phyloP scores from a whole-genome alignment of 306 rosid genomes.

The Myrica gale region DNA sequence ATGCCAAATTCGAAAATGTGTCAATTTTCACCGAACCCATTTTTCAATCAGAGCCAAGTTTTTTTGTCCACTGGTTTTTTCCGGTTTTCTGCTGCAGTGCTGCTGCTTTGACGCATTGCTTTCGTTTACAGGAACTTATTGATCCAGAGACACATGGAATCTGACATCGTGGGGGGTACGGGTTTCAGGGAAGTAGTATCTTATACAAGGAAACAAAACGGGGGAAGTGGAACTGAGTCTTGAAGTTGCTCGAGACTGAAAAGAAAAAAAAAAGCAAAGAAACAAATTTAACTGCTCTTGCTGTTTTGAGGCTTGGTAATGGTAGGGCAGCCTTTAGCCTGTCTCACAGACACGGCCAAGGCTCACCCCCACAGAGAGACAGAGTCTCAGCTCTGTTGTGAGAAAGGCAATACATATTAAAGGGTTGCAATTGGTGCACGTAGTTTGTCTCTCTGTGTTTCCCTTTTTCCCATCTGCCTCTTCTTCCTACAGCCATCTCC shows the following conservation, averaged over 20 bases:
- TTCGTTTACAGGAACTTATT: constrained; percentile 44
- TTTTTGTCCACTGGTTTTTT: constrained; percentile 11
- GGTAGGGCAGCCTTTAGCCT: constrained; percentile 34
- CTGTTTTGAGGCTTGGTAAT: constrained; percentile 21
- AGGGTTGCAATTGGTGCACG: constrained; percentile 64
- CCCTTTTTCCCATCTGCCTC: constrained; percentile 84
- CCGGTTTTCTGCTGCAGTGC: constrained; percentile 10
- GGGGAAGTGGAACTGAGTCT: constrained; percentile 23
- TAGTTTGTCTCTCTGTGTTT: constrained; percentile 47
- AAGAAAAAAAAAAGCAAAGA: background rate
- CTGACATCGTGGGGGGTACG: constrained; percentile 55
- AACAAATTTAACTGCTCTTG: constrained; percentile 17
- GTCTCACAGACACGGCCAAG: constrained; percentile 39
- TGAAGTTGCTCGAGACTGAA: constrained; percentile 22
- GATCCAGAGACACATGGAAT: constrained; percentile 56
- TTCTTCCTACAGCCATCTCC: constrained; percentile 60
- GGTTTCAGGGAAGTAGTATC: constrained; percentile 38
- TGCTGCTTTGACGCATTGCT: constrained; percentile 37
- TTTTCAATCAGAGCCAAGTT: constrained; percentile 7
- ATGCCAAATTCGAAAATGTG: constrained; percentile 44
- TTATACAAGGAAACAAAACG: constrained; percentile 33
- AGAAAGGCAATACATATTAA: constrained; percentile 50
- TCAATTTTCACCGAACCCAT: constrained; percentile 17
- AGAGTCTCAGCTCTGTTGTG: constrained; percentile 43
- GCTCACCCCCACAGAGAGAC: constrained; percentile 49